Evolutionary conservation across 345 rosid species (phyloP), one percentile per base, ranked within the genome.

Genomic region (Acer campestre): DNA sequence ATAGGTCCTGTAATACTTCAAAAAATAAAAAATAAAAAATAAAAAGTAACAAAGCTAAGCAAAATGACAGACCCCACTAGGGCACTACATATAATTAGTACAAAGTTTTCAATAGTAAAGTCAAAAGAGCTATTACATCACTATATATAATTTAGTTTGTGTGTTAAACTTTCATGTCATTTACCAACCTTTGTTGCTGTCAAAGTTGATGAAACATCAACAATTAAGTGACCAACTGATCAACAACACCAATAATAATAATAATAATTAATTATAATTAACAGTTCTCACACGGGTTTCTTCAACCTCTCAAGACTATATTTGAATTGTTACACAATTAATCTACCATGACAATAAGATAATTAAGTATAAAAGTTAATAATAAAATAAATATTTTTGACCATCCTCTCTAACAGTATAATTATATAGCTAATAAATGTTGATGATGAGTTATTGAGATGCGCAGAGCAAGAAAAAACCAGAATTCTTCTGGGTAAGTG

Each of bases 401-500:
- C 46, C 46, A 42, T 7, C 16, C 4, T 14, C 4, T 14, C 55
- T 49, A 49, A 49, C 46, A 42, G 10, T 8, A 42, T 42, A 29
- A 42, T 7, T 42, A 42, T 42, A 42, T 42, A 8, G 46, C 38
- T 35, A 35, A 42, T 46, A 59, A 18, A 22, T 9, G 27, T 59
- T 59, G 63, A 9, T 59, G 7, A 18, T 58, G 10, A 22, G 7
- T 35, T 35, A 4, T 35, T 8, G 22, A 7, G 0, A n/a, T 63
- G 75, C 77, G 75, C 77, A 96, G 99, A 90, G 97, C 92, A 91
- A 87, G 77, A 94, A 86, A 84, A 86, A 75, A 74, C 82, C 90
- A 73, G 80, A 84, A 29, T 91, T 88, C 85, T 96, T 96, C 49
- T 96, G 99, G 99, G 80, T 93, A 78, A 89, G 89, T 42, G 98